Percentiles rank a stretch among this genome's conserved stretches.
Conservation (phyloP, 2,329 filamentous ascomycete genomes). For the Pseudocercospora eumusae region DNA sequence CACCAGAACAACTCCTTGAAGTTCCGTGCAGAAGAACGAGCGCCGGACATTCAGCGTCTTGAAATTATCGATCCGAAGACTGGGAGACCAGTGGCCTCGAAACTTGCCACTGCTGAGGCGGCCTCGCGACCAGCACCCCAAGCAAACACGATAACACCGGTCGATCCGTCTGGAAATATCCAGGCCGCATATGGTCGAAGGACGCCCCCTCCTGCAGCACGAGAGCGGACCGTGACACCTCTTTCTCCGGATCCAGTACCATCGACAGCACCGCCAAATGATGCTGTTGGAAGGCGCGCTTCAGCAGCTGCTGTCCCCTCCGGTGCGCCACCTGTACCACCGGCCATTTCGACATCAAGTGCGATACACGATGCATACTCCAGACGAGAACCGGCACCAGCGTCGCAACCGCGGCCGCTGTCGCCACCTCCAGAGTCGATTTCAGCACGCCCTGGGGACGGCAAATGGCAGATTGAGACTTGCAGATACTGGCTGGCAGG, state of each 20-base stretch:
- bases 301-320: neutral
- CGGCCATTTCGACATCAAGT: neutral
- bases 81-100: slow-evolving; percentile 26
- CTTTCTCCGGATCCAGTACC: neutral
- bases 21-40: slow-evolving; percentile 31
- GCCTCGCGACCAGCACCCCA: neutral
- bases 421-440: neutral
- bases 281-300: neutral
- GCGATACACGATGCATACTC: neutral
- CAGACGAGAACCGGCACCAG: slow-evolving; percentile 18
- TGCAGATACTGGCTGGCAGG: slow-evolving; percentile 19
- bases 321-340: neutral
- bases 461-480: slow-evolving; percentile 5
- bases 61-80: slow-evolving; percentile 36
- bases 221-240: neutral
- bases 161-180: slow-evolving; percentile 9
- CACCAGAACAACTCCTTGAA: slow-evolving; percentile 30
- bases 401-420: neutral
- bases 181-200: slow-evolving; percentile 18
- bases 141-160: neutral
- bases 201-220: slow-evolving; percentile 14
- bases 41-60: slow-evolving; percentile 34
- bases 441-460: neutral
- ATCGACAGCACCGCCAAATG: neutral
- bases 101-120: neutral